Percentiles rank a stretch among this genome's conserved stretches.
These are phyloP conservation scores for Microsporum canis DNA, from an alignment of 2,329 filamentous ascomycete species.

Conservation along the genomic window DNA sequence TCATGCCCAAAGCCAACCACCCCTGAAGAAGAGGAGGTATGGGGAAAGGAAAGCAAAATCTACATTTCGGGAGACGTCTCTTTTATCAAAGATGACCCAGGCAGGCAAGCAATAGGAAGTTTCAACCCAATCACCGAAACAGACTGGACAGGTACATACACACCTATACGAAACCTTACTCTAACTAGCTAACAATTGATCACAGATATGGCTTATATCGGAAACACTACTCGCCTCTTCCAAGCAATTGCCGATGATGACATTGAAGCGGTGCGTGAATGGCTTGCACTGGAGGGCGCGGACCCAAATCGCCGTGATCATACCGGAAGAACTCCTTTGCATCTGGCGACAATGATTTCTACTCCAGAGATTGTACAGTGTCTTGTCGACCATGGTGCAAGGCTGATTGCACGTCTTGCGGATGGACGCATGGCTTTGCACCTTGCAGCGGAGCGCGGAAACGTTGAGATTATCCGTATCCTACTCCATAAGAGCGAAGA, in stretches of 20 bases:
- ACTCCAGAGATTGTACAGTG: slow-evolving; percentile 58
- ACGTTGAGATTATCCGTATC: slow-evolving; percentile 56
- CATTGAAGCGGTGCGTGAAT: slow-evolving; percentile 57
- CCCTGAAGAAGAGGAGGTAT: slow-evolving; percentile 58
- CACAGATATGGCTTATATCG: slow-evolving; percentile 67
- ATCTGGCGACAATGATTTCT: slow-evolving; percentile 60
- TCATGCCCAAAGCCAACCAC: slow-evolving; percentile 60
- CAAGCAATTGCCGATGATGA: slow-evolving; percentile 70
- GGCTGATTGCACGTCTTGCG: slow-evolving; percentile 61
- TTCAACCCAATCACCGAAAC: slow-evolving; percentile 73
- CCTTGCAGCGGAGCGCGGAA: slow-evolving; percentile 60
- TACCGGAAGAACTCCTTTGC: slow-evolving; percentile 66
- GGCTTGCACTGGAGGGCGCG: slow-evolving; percentile 55
- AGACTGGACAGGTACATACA: slow-evolving; percentile 54
- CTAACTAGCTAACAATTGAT: not conserved
- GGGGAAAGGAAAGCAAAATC: slow-evolving; percentile 60
- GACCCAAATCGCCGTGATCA: slow-evolving; percentile 66
- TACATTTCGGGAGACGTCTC: slow-evolving; percentile 63
- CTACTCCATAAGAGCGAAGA: slow-evolving; percentile 46
- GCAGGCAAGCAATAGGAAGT: slow-evolving; percentile 58
- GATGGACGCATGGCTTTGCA: slow-evolving; percentile 78
- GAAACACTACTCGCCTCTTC: slow-evolving; percentile 64
- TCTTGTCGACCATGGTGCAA: slow-evolving; percentile 60
- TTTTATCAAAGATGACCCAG: slow-evolving; percentile 72
- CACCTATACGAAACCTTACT: not conserved